A percentile compares a stretch with the other conserved stretches of the same genome.
Evolutionary conservation across 768 basidiomycete genomes (phyloP).

Genomic region (Antrodiella citrinella): DNA sequence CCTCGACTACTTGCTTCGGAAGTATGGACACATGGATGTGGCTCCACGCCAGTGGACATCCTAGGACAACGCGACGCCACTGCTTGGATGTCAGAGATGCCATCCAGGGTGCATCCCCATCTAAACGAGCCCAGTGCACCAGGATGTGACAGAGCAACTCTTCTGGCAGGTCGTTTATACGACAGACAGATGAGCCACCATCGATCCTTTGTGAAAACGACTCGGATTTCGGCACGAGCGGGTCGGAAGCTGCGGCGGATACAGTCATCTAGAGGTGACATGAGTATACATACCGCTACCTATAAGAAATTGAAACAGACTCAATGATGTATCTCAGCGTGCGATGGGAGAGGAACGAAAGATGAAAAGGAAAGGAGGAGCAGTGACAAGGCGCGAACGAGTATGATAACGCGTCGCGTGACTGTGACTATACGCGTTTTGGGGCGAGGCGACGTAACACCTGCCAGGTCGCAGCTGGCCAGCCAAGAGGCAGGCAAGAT

Average conservation of each 20-base stretch:
- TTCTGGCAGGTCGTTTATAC: conserved; percentile 2
- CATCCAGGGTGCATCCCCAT: conserved; percentile 13
- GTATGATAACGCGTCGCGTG: background rate
- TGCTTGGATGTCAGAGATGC: conserved; percentile 6
- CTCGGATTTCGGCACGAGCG: background rate
- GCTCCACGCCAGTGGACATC: conserved; percentile 7
- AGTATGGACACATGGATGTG: conserved; percentile 1
- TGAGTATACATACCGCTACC: background rate
- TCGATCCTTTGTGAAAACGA: background rate
- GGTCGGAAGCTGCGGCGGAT: background rate
- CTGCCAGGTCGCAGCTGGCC: background rate
- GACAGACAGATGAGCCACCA: background rate
- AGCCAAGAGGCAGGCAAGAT: background rate
- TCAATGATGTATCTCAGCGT: background rate
- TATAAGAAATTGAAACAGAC: background rate
- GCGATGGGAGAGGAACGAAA: background rate
- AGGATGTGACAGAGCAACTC: conserved; percentile 7
- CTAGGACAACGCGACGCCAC: conserved; percentile 9
- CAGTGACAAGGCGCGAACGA: background rate
- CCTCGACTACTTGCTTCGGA: background rate
- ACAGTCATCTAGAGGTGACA: background rate
- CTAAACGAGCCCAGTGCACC: conserved; percentile 6
- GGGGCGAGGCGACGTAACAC: background rate
- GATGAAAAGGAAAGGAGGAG: background rate
- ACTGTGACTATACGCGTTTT: background rate